phyloP scores from a whole-genome alignment of 2,329 filamentous ascomycete genomes.

The Podosphaera fusca region DNA sequence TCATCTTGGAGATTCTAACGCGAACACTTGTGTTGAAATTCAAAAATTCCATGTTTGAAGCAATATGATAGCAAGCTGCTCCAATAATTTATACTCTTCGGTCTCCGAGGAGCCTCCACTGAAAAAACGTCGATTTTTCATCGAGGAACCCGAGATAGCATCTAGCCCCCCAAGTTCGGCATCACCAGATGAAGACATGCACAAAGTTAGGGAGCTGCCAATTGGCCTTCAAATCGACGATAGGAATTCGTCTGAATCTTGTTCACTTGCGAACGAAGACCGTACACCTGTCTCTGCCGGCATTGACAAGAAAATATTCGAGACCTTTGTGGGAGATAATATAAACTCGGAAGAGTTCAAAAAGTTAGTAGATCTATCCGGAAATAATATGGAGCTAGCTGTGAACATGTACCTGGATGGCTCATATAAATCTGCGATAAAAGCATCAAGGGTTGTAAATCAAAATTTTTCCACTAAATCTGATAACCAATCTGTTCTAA shows the following conservation, averaged over 20 bases:
- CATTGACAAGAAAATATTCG: slow-evolving; percentile 35
- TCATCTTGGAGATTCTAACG: no score
- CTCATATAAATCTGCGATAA: slow-evolving; percentile 28
- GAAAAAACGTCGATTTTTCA: slow-evolving; percentile 26
- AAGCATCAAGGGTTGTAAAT: background rate
- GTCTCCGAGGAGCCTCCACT: slow-evolving; percentile 21
- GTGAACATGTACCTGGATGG: slow-evolving; percentile 50
- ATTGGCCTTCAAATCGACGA: background rate
- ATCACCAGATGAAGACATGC: background rate
- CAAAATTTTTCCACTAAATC: background rate
- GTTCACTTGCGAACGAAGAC: background rate
- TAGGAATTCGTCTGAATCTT: background rate
- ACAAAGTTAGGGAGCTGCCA: background rate
- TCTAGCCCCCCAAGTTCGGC: background rate
- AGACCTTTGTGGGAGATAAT: slow-evolving; percentile 34
- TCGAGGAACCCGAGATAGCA: slow-evolving; percentile 14
- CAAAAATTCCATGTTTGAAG: background rate
- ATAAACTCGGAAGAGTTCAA: slow-evolving; percentile 25
- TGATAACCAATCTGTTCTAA: background rate
- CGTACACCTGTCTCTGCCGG: background rate
- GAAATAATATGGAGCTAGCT: slow-evolving; percentile 34
- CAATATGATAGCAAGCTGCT: slow-evolving; percentile 4
- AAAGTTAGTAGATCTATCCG: slow-evolving; percentile 29
- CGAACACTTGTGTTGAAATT: no score
- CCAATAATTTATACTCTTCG: slow-evolving; percentile 16